Evolutionary conservation across 176 grass and related monocot species (phyloP).

Genomic region (Eremochloa ophiuroides): DNA sequence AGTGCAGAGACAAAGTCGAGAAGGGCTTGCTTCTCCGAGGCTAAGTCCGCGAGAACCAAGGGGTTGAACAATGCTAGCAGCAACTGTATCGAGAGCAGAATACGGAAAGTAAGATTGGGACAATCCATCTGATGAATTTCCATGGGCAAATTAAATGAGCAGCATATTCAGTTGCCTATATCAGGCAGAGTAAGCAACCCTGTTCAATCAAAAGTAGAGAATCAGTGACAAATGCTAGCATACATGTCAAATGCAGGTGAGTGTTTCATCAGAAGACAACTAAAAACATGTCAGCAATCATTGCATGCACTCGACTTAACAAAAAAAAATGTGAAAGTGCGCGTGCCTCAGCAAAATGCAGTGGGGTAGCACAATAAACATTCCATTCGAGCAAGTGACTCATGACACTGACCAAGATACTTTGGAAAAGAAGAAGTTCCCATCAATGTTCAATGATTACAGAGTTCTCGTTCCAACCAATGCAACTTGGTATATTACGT

Average conservation of each 20-base stretch:
- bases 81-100: constrained; percentile 34
- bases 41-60: constrained; percentile 42
- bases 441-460: constrained; percentile 18
- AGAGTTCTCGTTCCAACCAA: constrained; percentile 26
- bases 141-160: constrained; percentile 3
- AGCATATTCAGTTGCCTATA: constrained; percentile 25
- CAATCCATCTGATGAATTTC: constrained; percentile 34
- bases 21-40: constrained; percentile 75
- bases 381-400: constrained; percentile 7
- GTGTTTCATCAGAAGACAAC: constrained; percentile 7
- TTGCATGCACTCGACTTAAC: neutral
- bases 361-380: neutral
- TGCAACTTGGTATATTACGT: neutral
- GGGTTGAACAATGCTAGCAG: constrained; percentile 36
- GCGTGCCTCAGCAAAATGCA: neutral
- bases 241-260: constrained; percentile 3
- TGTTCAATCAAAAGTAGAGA: constrained; percentile 15
- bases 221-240: constrained; percentile 20
- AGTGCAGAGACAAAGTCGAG: constrained; percentile 59
- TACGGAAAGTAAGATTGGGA: constrained; percentile 11
- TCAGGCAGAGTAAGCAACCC: constrained; percentile 1
- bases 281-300: constrained; percentile 7
- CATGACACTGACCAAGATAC: neutral
- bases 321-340: constrained; percentile 3
- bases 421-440: constrained; percentile 15